Percentiles rank a stretch among this genome's conserved stretches.
These are phyloP conservation scores for Phytopythium helicoides DNA, from an alignment of 352 stramenopile species.

Conservation along the genomic window DNA sequence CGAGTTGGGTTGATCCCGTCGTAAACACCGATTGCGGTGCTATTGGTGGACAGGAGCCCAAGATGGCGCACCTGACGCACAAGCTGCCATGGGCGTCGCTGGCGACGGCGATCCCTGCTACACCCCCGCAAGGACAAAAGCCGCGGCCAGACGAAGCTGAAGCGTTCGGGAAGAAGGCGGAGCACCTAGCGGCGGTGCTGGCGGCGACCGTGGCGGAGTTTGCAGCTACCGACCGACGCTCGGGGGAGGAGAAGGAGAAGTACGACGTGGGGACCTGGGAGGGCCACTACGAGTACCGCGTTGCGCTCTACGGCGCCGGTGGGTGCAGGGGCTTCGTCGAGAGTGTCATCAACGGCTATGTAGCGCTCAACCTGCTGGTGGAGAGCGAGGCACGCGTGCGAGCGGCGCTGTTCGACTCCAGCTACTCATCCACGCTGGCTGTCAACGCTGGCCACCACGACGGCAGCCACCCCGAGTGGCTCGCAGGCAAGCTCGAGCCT, in stretches of 20 bases:
- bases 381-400: background rate
- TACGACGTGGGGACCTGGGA: conserved; percentile 1
- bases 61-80: conserved; percentile 8
- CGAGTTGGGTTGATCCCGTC: no score
- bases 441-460: background rate
- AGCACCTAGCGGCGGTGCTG: background rate
- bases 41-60: no score
- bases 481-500: background rate
- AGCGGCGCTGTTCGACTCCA: background rate
- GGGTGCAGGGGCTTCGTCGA: background rate
- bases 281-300: background rate
- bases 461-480: background rate
- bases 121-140: background rate
- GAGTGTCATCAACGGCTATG: conserved; percentile 1
- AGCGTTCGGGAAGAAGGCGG: background rate
- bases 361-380: conserved; percentile 7
- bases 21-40: no score
- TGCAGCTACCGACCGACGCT: conserved; percentile 1
- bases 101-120: background rate
- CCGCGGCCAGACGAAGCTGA: background rate
- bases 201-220: conserved; percentile 3
- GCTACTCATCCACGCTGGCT: background rate
- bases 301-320: conserved; percentile 1
- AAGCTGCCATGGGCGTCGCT: conserved; percentile 6
- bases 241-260: background rate